Conservation (phyloP, 306 rosid genomes). For the Cajanus cajan region DNA sequence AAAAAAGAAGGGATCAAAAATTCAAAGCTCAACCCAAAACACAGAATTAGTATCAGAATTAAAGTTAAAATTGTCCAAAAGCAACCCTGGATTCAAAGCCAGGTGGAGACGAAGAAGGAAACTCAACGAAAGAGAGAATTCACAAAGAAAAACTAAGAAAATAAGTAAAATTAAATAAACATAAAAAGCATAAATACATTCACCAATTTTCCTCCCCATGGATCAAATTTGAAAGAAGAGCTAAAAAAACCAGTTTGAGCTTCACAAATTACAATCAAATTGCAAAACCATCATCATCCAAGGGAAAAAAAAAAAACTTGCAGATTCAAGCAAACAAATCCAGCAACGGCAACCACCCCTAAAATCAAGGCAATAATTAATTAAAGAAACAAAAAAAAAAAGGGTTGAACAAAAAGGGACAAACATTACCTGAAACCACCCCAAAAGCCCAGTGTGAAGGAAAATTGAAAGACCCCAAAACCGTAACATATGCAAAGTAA, state of each 20-base stretch:
- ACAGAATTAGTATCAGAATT: neutral
- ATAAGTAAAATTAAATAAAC: neutral
- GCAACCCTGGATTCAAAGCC: neutral
- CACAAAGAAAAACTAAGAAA: neutral
- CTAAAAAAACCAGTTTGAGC: neutral
- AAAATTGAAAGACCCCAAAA: conserved; percentile 12
- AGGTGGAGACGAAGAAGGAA: conserved; percentile 7
- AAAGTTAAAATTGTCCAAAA: neutral
- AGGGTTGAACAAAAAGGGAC: neutral
- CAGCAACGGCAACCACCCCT: neutral
- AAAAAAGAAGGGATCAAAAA: conserved; percentile 1
- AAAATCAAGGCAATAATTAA: neutral
- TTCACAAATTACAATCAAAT: neutral
- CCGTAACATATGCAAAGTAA: neutral
- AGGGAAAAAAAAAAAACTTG: neutral
- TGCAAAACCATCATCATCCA: neutral
- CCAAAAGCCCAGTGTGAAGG: neutral
- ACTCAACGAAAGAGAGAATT: neutral
- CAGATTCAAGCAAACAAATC: neutral
- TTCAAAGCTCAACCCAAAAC: neutral
- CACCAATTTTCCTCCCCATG: neutral
- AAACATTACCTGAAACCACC: conserved; percentile 34
- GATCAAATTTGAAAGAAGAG: conserved; percentile 8
- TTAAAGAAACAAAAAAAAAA: neutral
- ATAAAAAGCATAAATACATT: neutral